Evolutionary conservation across 495 filamentous ascomycete genomes (phyloP).

Genomic region (Neurospora hispaniola): DNA sequence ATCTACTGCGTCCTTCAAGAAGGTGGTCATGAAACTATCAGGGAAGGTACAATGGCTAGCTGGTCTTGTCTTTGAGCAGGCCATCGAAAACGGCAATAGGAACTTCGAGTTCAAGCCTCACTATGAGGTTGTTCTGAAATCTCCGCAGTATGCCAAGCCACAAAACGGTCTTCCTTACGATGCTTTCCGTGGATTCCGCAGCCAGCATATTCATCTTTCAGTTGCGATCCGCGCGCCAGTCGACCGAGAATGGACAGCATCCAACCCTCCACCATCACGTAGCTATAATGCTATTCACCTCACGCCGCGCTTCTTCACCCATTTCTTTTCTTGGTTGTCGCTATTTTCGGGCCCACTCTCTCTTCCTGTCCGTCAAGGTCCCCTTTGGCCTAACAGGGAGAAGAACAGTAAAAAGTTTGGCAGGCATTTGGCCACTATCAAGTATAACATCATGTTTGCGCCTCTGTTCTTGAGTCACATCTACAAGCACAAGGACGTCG

Average conservation of each 20-base stretch:
- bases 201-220: constrained; percentile 90
- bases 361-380: constrained; percentile 84
- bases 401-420: constrained; percentile 99
- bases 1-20: constrained; percentile 77
- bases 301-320: constrained; percentile 89
- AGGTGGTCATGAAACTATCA: constrained; percentile 96
- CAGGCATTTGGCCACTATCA: constrained; percentile 89
- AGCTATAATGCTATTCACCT: constrained; percentile 95
- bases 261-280: constrained; percentile 58
- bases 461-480: constrained; percentile 92
- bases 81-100: constrained; percentile 50
- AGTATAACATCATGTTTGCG: constrained; percentile 88
- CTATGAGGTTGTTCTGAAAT: constrained; percentile 79
- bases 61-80: constrained; percentile 84
- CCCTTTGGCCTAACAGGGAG: constrained; percentile 79
- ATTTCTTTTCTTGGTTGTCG: constrained; percentile 97
- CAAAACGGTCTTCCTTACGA: constrained; percentile 57
- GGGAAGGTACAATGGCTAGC: constrained; percentile 86
- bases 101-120: constrained; percentile 86
- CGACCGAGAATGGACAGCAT: constrained; percentile 66
- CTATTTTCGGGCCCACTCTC: constrained; percentile 93
- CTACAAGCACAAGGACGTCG: constrained; percentile 95
- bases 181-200: constrained; percentile 87
- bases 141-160: constrained; percentile 59
- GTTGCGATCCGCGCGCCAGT: constrained; percentile 77